Conservation (phyloP, 1,284 basidiomycete species). For the Sporisorium iseilematis-ciliati region DNA sequence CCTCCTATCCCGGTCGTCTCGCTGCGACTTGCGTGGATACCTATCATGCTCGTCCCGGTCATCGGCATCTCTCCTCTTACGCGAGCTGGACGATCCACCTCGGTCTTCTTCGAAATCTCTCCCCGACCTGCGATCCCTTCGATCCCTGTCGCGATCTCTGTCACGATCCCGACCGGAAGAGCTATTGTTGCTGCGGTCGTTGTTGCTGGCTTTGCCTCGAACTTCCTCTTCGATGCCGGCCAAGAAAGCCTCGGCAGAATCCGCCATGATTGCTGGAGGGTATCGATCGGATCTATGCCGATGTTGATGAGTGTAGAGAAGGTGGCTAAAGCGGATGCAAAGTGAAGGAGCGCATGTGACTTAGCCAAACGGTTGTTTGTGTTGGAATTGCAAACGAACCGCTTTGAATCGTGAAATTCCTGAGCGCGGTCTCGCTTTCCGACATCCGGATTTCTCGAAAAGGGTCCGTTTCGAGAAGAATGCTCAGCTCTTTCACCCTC, state of each 20-base stretch:
- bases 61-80: slow-evolving; percentile 34
- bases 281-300: not conserved
- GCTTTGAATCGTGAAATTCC: slow-evolving; percentile 6
- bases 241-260: slow-evolving; percentile 48
- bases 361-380: not conserved
- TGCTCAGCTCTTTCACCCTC: not conserved
- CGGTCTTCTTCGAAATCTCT: slow-evolving; percentile 43
- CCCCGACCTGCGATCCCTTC: slow-evolving; percentile 36
- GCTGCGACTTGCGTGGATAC: slow-evolving; percentile 37
- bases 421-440: not conserved
- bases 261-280: slow-evolving; percentile 27
- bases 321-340: not conserved
- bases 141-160: slow-evolving; percentile 32
- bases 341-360: slow-evolving; percentile 5
- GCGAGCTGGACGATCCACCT: slow-evolving; percentile 19
- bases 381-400: slow-evolving; percentile 3
- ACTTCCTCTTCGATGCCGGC: slow-evolving; percentile 48
- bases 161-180: slow-evolving; percentile 30
- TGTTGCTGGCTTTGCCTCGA: slow-evolving; percentile 23
- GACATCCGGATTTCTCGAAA: slow-evolving; percentile 9
- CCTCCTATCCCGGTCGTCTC: slow-evolving; percentile 31
- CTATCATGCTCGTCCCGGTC: slow-evolving; percentile 48
- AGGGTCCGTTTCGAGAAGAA: slow-evolving; percentile 7
- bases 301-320: not conserved
- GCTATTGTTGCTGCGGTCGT: slow-evolving; percentile 22